Conservation (phyloP, 192 early-diverging fungal genomes). For the Gorgonomyces haynaldii region DNA sequence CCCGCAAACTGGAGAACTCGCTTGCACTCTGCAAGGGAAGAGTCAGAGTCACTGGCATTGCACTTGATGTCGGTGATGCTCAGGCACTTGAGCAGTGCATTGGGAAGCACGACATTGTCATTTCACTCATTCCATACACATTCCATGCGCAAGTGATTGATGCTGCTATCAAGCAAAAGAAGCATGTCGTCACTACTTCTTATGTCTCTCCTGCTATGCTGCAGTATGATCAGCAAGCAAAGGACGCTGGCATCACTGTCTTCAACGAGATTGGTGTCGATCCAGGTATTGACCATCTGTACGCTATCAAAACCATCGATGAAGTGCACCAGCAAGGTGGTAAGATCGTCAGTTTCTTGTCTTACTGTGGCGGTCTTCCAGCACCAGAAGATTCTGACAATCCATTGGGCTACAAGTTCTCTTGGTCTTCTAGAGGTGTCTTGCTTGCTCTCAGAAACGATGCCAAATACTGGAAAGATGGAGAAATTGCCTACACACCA, state of each 20-base stretch:
- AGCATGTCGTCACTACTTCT: slow-evolving; percentile 91
- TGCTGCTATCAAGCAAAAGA: slow-evolving; percentile 65
- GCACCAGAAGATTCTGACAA: slow-evolving; percentile 86
- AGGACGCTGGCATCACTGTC: slow-evolving; percentile 70
- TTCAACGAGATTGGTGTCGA: slow-evolving; percentile 98
- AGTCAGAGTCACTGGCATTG: slow-evolving; percentile 21
- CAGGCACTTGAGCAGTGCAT: slow-evolving; percentile 33
- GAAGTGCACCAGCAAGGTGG: slow-evolving; percentile 66
- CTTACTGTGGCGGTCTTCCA: slow-evolving; percentile 92
- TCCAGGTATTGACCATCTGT: slow-evolving; percentile 94
- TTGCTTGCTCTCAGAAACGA: slow-evolving; percentile 88
- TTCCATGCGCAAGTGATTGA: slow-evolving; percentile 67
- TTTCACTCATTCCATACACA: slow-evolving; percentile 56
- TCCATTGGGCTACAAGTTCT: slow-evolving; percentile 93
- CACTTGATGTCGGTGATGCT: slow-evolving; percentile 41
- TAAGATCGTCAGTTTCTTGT: slow-evolving; percentile 77
- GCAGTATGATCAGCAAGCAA: slow-evolving; percentile 57
- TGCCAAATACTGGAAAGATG: slow-evolving; percentile 82
- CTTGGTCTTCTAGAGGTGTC: slow-evolving; percentile 97
- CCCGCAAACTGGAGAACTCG: slow-evolving; percentile 63
- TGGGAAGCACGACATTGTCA: slow-evolving; percentile 43
- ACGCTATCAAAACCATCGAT: slow-evolving; percentile 91
- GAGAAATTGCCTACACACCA: slow-evolving; percentile 72
- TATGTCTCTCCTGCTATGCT: slow-evolving; percentile 92
- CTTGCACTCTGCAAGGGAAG: slow-evolving; percentile 48